Evolutionary conservation across 768 basidiomycete genomes (phyloP).

Genomic region (Suillus lakei): DNA sequence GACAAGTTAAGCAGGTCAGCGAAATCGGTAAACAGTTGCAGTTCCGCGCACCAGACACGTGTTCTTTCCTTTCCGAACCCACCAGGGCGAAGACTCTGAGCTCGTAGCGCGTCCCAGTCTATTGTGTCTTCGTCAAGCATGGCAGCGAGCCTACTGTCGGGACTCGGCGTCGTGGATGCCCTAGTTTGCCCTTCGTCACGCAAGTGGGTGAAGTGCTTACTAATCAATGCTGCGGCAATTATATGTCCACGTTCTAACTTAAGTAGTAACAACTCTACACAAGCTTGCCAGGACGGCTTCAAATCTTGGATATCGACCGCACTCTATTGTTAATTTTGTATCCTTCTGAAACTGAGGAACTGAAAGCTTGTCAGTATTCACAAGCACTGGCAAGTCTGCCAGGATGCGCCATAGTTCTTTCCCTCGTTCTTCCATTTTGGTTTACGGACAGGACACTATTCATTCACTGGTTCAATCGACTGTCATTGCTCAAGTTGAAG

Average conservation of each 20-base stretch:
- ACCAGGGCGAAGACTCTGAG: conserved; percentile 55
- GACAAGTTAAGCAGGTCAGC: conserved; percentile 27
- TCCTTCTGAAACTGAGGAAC: neutral
- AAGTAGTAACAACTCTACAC: no score
- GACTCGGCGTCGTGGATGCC: neutral
- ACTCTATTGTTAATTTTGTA: neutral
- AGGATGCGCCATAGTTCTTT: conserved; percentile 43
- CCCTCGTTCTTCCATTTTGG: conserved; percentile 70
- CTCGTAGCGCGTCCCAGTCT: conserved; percentile 50
- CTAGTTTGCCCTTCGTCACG: neutral
- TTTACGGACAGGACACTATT: conserved; percentile 63
- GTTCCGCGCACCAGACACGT: conserved; percentile 55
- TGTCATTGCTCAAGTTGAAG: conserved; percentile 72
- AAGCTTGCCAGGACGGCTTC: neutral
- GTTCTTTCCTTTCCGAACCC: conserved; percentile 65
- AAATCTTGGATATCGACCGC: neutral
- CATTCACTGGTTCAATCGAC: conserved; percentile 74
- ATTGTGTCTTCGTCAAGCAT: neutral
- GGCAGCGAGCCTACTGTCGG: neutral
- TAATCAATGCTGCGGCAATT: neutral
- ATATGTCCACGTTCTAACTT: neutral
- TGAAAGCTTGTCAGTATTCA: neutral
- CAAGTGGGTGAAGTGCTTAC: neutral
- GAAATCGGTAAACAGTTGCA: conserved; percentile 9
- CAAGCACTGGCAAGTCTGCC: neutral